Evolutionary conservation across 257 asterid genomes (phyloP), one percentile per base, ranked within the genome.

Genomic region (Echites panduratus): DNA sequence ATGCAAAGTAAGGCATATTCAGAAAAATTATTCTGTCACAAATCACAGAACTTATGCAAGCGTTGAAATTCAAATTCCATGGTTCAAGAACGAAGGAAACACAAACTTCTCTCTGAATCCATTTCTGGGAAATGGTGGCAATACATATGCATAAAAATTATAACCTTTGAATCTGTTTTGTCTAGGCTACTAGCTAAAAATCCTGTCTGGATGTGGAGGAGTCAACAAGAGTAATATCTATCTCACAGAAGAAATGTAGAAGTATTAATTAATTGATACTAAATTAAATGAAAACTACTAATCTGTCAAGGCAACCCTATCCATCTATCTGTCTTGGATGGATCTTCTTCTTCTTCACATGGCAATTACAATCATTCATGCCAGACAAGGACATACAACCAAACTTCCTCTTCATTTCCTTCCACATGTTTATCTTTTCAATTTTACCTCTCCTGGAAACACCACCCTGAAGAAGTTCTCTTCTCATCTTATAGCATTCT

Each of bases 351-450:
- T 85, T 89, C 87, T 86, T 88, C 2, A 83, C 86, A 70, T 85
- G 93, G 59, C 96, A 91, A 64, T 87, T 75, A 26, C 83, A 73
- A 4, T 89, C 93, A 77, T 80, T 79, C 40, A 65, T 70, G 58
- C 69, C 70, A 35, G 71, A 63, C 38, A 63, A 80, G 4, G 88
- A 79, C 19, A 50, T 74, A 58, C 99, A 94, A 47, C 96, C 93
- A 12, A 95, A 76, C 67, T 89, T 95, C 85, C 99, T 89, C 90
- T 89, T 91, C 97, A 91, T 79, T 78, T 89, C 89, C 40, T 79
- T 87, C 99, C 99, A 94, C 83, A 89, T 29, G 44, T 88, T 87
- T 44, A 24, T 9, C 70, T 88, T 88, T 81, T 70, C 72, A 65
- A 22, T 78, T 40, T 62, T 75, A 63, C 7, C 76, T 64, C 67